Percentiles rank a stretch among this genome's conserved stretches.
These are phyloP conservation scores for Suillus weaverae DNA, from an alignment of 768 basidiomycete species.

Conservation along the genomic window DNA sequence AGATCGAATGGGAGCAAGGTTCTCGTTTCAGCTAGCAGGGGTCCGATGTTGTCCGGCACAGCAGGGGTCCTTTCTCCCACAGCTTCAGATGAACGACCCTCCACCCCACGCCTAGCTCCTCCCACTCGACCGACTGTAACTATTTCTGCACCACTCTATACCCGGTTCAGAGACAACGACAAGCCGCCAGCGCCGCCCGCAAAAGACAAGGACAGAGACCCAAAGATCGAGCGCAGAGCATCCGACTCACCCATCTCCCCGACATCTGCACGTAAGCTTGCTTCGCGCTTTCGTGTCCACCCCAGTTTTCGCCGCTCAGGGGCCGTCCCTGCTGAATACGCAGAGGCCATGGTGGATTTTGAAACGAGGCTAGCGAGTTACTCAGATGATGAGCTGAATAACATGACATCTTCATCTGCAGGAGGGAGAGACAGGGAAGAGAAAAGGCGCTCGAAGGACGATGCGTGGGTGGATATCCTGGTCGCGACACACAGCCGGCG, in stretches of 20 bases:
- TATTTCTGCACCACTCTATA: conserved; percentile 21
- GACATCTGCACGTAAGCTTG: conserved; percentile 32
- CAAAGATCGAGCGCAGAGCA: conserved; percentile 22
- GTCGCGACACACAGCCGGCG: conserved; percentile 58
- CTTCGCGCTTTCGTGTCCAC: conserved; percentile 60
- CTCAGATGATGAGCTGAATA: conserved; percentile 45
- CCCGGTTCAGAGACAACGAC: neutral
- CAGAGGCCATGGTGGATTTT: conserved; percentile 65
- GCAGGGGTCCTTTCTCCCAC: conserved; percentile 24
- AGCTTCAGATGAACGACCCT: neutral
- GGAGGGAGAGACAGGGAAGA: conserved; percentile 36
- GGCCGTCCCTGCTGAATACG: conserved; percentile 72
- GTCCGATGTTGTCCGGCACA: conserved; percentile 6
- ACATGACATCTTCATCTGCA: conserved; percentile 40
- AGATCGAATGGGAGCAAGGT: conserved; percentile 52
- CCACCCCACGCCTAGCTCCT: conserved; percentile 10
- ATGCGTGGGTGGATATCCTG: conserved; percentile 88
- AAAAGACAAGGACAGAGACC: conserved; percentile 9
- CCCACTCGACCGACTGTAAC: conserved; percentile 31
- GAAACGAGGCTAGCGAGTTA: conserved; percentile 75
- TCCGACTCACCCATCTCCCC: conserved; percentile 32
- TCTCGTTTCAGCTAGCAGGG: conserved; percentile 9
- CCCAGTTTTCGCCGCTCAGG: conserved; percentile 52
- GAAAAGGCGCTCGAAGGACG: conserved; percentile 52
- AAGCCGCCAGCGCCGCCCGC: conserved; percentile 19